These are phyloP conservation scores for Penicillium macrosclerotiorum DNA, from an alignment of 495 filamentous ascomycete genomes.

Conservation along the genomic window DNA sequence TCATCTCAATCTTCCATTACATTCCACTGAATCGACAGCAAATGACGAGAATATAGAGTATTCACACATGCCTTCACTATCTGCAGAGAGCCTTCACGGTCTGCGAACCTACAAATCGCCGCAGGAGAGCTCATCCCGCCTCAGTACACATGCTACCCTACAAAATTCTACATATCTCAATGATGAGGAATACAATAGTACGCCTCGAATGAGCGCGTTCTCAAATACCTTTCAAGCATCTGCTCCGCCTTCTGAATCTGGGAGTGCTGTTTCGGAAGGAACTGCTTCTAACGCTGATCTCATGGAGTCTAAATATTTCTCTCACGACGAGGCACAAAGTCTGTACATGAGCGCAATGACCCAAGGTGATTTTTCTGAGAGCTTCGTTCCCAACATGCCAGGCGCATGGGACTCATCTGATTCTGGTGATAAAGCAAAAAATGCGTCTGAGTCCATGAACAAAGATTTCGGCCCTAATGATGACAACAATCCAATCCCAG, in stretches of 20 bases:
- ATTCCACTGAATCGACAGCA: neutral
- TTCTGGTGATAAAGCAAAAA: constrained; percentile 1
- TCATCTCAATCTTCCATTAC: neutral
- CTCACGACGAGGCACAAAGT: constrained; percentile 88
- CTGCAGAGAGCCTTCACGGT: neutral
- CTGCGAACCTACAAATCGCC: neutral
- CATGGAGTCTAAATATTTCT: constrained; percentile 75
- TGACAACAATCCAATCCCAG: neutral
- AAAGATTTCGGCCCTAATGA: neutral
- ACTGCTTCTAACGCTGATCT: constrained; percentile 48
- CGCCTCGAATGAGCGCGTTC: constrained; percentile 2
- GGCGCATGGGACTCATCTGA: constrained; percentile 56
- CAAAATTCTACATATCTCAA: neutral
- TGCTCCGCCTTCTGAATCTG: constrained; percentile 23
- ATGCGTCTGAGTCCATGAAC: neutral
- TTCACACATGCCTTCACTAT: neutral
- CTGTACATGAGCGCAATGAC: constrained; percentile 88
- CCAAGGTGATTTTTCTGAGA: constrained; percentile 31
- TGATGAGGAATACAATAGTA: constrained; percentile 1
- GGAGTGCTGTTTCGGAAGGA: constrained; percentile 20
- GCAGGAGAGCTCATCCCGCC: constrained; percentile 3
- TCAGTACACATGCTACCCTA: neutral
- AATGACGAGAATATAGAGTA: neutral
- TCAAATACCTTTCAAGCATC: constrained; percentile 9
- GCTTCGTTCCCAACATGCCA: constrained; percentile 52